phyloP scores from a whole-genome alignment of 2,329 filamentous ascomycete species.

The Arthrinium puccinioides region DNA sequence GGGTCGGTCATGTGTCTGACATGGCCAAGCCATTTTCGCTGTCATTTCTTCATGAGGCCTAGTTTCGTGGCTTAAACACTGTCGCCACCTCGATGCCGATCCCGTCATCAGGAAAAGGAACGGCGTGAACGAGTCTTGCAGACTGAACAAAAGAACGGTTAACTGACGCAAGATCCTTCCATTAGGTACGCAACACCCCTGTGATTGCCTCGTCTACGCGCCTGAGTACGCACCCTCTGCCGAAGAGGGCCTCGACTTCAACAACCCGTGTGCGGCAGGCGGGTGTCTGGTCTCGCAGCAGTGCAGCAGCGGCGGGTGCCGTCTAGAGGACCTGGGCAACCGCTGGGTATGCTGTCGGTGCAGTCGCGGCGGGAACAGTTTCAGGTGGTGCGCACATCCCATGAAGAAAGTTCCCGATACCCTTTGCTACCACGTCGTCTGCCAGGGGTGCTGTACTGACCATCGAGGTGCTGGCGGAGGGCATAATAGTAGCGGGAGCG shows the following conservation, averaged over 20 bases:
- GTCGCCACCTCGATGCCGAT: no score
- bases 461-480: not conserved
- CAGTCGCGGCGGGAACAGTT: conserved; percentile 35
- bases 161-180: no score
- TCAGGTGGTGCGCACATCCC: conserved; percentile 36
- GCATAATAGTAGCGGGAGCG: no score
- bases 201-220: conserved; percentile 21
- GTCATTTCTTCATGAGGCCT: no score
- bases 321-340: conserved; percentile 39
- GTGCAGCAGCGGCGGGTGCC: conserved; percentile 41
- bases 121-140: no score
- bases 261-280: conserved; percentile 36
- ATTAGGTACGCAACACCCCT: conserved; percentile 21
- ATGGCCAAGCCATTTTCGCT: no score
- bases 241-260: conserved; percentile 21
- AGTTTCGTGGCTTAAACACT: no score
- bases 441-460: conserved; percentile 33
- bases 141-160: no score
- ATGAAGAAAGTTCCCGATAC: conserved; percentile 39
- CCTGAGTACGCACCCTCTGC: conserved; percentile 9
- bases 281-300: conserved; percentile 36
- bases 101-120: no score
- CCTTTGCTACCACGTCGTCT: conserved; percentile 46
- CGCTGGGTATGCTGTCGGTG: conserved; percentile 45
- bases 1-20: no score